Base-by-base conservation (phyloP, 192 early-diverging fungal species). In the Umbelopsis sp. region DNA sequence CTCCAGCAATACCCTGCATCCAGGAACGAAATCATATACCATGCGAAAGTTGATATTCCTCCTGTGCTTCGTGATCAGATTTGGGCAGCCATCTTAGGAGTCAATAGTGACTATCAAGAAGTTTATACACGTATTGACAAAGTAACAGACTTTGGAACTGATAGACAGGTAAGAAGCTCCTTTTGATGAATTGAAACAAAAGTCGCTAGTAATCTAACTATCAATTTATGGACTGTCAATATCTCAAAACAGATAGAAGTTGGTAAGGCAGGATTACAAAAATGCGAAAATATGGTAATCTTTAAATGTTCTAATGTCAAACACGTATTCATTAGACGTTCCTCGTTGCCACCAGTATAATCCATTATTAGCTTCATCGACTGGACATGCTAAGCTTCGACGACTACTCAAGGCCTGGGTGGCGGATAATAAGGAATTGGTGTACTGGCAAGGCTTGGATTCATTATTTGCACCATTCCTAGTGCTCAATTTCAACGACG, bases 401-500 rank as follows among this genome's bases (percentile, higher is more conserved):
- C 68, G 89, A 45, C 56, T 90, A 10, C 77, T 90, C 41, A 89
- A 89, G 70, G 84, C 80, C 31, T 89, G 86, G 86, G 79, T 88
- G 0, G 80, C 83, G 12, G 86, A 87, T 11, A 87, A 90, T 65
- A 80, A 74, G 6, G 75, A 88, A 45, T 52, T 80, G 20, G 93
- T 93, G 20, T 94, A 94, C 74, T 94, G 93, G 93, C 93, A 94
- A 87, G 93, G 92, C 0, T 76, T 94, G 50, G 91, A 93, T 76
- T 93, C 91, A 2, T 71, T 93, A 5, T 86, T 86, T 70, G 92
- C 93, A 4, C 89, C 90, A 2, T 94, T 94, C 71, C 67, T 94
- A 52, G 85, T 88, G 1, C 73, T 94, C 17, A 91, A 91, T 62
- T 94, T 92, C 68, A 87, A 90, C 71, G 83, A 93, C 47, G 93